Percentiles rank a stretch among this genome's conserved stretches.
These are phyloP conservation scores for Spizellomyces punctatus DNA, from an alignment of 192 early-diverging fungal species.

Conservation along the genomic window DNA sequence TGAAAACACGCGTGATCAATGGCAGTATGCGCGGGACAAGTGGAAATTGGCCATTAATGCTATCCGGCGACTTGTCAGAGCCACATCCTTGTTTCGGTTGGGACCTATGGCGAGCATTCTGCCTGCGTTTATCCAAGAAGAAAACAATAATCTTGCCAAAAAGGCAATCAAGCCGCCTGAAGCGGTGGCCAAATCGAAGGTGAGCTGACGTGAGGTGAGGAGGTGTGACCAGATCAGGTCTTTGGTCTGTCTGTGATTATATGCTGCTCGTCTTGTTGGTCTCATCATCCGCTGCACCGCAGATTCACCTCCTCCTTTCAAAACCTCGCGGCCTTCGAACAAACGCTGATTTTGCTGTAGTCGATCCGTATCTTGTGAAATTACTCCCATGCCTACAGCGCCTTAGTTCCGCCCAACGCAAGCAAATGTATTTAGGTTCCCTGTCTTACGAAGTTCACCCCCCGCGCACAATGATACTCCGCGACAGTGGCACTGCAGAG, in stretches of 20 bases:
- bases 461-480: slow-evolving; percentile 13
- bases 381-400: slow-evolving; percentile 9
- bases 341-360: not conserved
- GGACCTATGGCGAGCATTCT: not conserved
- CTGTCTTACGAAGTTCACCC: slow-evolving; percentile 29
- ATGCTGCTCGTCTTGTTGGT: too few species aligned
- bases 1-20: not conserved
- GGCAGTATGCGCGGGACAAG: not conserved
- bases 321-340: slow-evolving; percentile 13
- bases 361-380: slow-evolving; percentile 13
- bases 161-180: not conserved
- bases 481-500: slow-evolving; percentile 24
- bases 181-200: too few species aligned
- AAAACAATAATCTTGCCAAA: not conserved
- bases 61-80: slow-evolving; percentile 1
- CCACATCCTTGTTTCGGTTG: slow-evolving; percentile 21
- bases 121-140: not conserved
- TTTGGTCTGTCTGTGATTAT: too few species aligned
- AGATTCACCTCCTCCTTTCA: slow-evolving; percentile 22
- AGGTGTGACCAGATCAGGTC: too few species aligned
- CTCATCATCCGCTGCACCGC: too few species aligned
- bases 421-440: slow-evolving; percentile 13
- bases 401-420: slow-evolving; percentile 18
- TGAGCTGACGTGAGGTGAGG: too few species aligned
- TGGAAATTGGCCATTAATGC: slow-evolving; percentile 23